phyloP scores from a whole-genome alignment of 176 grass and related monocot genomes.

The Hyparrhenia diplandra region DNA sequence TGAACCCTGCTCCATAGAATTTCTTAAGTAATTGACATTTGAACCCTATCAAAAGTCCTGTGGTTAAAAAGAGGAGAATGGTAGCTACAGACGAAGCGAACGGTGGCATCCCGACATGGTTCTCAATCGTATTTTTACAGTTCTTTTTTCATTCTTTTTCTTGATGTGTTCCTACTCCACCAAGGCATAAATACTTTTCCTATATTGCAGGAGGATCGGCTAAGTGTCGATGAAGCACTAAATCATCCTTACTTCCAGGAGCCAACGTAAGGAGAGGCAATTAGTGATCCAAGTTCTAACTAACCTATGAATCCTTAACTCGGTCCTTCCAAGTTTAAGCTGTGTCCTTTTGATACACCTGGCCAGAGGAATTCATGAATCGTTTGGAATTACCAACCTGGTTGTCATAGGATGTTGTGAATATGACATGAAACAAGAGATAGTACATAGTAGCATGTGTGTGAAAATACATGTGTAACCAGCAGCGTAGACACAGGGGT shows the following conservation, averaged over 20 bases:
- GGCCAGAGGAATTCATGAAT: too few species aligned
- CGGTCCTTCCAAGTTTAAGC: neutral
- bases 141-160: neutral
- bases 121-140: neutral
- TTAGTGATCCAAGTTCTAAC: neutral
- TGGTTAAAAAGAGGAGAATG: neutral
- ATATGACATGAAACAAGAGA: neutral
- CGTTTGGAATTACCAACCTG: neutral
- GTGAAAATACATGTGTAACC: neutral
- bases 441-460: neutral
- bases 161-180: neutral
- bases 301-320: neutral
- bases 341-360: neutral
- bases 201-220: constrained; percentile 65
- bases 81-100: neutral
- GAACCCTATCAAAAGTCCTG: neutral
- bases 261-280: neutral
- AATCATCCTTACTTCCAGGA: constrained; percentile 86
- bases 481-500: neutral
- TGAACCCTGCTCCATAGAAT: neutral
- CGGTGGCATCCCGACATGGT: neutral
- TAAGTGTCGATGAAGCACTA: constrained; percentile 83
- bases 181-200: neutral
- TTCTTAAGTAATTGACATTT: neutral
- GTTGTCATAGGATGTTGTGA: neutral